A percentile compares a stretch with the other conserved stretches of the same genome.
phyloP scores from a whole-genome alignment of 2,329 filamentous ascomycete genomes.

The Penicillium hesseltinei region DNA sequence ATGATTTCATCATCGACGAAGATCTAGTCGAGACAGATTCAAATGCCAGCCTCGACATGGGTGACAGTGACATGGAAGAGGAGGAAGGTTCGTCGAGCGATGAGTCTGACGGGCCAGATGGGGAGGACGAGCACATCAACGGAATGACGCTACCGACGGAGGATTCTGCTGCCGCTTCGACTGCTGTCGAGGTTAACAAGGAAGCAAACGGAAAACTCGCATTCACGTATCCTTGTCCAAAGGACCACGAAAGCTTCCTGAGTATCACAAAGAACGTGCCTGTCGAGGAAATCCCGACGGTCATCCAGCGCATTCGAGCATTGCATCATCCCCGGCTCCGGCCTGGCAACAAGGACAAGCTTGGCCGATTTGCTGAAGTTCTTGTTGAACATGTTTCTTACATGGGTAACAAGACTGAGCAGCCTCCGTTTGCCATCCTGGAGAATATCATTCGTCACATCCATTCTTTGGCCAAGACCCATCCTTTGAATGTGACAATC shows the following conservation, averaged over 20 bases:
- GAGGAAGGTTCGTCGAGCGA: constrained; percentile 55
- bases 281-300: constrained; percentile 66
- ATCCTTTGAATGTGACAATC: constrained; percentile 72
- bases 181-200: constrained; percentile 45
- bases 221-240: constrained; percentile 83
- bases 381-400: constrained; percentile 58
- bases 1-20: constrained; percentile 88
- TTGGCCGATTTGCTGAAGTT: constrained; percentile 55
- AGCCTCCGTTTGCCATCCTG: constrained; percentile 63
- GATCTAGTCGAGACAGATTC: constrained; percentile 82
- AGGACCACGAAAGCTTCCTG: constrained; percentile 71
- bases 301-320: constrained; percentile 85
- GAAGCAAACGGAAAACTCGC: constrained; percentile 57
- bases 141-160: constrained; percentile 54
- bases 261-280: constrained; percentile 62
- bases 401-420: constrained; percentile 51
- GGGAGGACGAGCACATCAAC: constrained; percentile 68
- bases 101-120: constrained; percentile 46
- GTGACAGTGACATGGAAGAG: constrained; percentile 50
- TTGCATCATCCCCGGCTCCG: constrained; percentile 88
- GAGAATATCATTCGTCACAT: constrained; percentile 85
- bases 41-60: constrained; percentile 44
- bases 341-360: constrained; percentile 78
- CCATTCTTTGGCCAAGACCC: constrained; percentile 86
- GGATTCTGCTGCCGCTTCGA: constrained; percentile 22